Evolutionary conservation across 208 protist genomes (phyloP).

Genomic region (Crithidia brevicula): DNA sequence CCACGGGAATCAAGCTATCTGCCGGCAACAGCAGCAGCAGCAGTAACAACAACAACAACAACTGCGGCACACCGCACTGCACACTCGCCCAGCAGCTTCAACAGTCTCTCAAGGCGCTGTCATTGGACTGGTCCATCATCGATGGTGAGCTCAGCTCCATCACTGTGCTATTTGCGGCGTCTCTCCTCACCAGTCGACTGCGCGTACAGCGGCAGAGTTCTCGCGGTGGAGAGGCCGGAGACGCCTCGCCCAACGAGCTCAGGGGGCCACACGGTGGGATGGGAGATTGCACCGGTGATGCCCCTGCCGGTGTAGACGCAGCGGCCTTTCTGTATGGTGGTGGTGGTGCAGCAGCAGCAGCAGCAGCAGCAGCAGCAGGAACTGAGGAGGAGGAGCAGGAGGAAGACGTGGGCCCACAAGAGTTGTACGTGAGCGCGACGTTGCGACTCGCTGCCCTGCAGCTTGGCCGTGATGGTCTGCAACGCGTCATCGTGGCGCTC

Average conservation of each 20-base stretch:
- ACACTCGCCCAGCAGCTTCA: conserved; percentile 15
- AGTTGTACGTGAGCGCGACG: conserved; percentile 32
- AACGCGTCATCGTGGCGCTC: conserved; percentile 24
- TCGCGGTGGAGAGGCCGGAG: not conserved
- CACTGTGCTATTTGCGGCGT: conserved; percentile 13
- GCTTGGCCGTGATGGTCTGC: conserved; percentile 24
- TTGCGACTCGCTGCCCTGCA: conserved; percentile 31
- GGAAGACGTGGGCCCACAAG: conserved; percentile 13
- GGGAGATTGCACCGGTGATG: not conserved
- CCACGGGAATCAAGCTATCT: too few relatives aligned
- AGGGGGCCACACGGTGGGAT: not conserved
- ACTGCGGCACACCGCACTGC: not conserved
- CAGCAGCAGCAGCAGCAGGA: not conserved
- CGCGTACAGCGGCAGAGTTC: not conserved
- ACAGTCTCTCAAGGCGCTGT: conserved; percentile 4
- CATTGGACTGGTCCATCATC: conserved; percentile 22
- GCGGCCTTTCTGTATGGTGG: not conserved
- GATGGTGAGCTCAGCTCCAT: conserved; percentile 22
- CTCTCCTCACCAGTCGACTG: conserved; percentile 23
- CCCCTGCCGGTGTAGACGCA: not conserved
- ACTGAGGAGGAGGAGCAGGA: not conserved
- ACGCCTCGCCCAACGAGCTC: not conserved
- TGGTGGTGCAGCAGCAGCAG: too few relatives aligned
- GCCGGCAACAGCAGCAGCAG: too few relatives aligned
- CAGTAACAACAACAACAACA: not conserved